Percentiles rank a stretch among this genome's conserved stretches.
phyloP scores from a whole-genome alignment of 169 alveolate species.

The Cyclospora cayetanensis region DNA sequence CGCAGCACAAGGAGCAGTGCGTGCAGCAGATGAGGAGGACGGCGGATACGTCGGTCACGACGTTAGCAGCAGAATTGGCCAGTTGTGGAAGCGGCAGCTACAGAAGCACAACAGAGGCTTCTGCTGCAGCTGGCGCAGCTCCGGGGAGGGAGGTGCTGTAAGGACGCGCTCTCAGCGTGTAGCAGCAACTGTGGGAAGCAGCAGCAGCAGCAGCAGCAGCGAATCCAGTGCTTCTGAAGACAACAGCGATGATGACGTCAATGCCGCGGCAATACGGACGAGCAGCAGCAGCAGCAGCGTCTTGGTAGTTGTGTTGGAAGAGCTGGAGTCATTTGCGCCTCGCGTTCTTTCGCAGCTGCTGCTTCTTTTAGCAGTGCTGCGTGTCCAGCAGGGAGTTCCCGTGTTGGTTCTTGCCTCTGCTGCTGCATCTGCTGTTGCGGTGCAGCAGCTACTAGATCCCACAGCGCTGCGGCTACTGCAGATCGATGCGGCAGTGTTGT shows the following conservation, averaged over 20 bases:
- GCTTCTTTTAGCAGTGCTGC: conserved; percentile 66
- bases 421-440: conserved; percentile 41
- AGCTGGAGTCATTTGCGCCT: conserved; percentile 62
- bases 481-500: conserved; percentile 61
- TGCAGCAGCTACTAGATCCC: conserved; percentile 62
- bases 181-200: neutral
- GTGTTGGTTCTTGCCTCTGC: conserved; percentile 50
- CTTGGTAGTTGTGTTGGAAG: conserved; percentile 64
- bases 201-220: conserved; percentile 58
- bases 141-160: conserved; percentile 1
- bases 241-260: neutral
- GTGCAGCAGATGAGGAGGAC: conserved; percentile 50
- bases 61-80: conserved; percentile 48
- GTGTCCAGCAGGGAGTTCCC: conserved; percentile 31
- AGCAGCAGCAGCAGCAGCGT: conserved; percentile 24
- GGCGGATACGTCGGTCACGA: conserved; percentile 1
- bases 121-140: conserved; percentile 53
- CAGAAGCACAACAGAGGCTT: conserved; percentile 55
- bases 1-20: neutral
- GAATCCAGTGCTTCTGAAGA: conserved; percentile 27
- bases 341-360: conserved; percentile 32
- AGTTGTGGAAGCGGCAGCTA: conserved; percentile 34
- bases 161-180: conserved; percentile 41
- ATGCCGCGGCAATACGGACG: neutral
- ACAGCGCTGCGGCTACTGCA: conserved; percentile 40